Evolutionary conservation across 257 asterid genomes (phyloP), one percentile per base, ranked within the genome.

Genomic region (Jacaranda copaia): DNA sequence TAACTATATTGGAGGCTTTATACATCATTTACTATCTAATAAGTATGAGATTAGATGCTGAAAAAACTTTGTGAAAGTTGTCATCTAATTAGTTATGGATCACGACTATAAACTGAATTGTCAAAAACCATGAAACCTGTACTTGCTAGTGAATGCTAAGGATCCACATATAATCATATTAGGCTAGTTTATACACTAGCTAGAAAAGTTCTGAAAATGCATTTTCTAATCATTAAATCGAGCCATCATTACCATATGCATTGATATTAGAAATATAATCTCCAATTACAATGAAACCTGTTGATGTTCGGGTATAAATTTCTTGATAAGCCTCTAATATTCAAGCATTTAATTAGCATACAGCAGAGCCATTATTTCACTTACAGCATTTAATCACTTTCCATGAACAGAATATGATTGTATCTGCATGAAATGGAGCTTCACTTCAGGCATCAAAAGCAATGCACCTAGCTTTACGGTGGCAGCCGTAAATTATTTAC

Each of bases 21-120:
- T 20, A 18, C 18, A 57, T 18, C 6, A 19, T 57, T 57, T 7
- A 8, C 36, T 19, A 57, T 8, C 63, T 57, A 57, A 18, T 3
- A 57, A 18, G 38, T 20, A 20, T 57, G 63, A 57, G 63, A 57
- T 57, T 57, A 20, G 63, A 18, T 57, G 63, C 63, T 57, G 36
- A 57, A 20, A 56, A 53, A 25, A 25, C 32, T 48, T 48, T 48
- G 18, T 53, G 20, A 18, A 13, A 15, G 6, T 18, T 57, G 12
- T 57, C 8, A 57, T 57, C 59, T 18, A 10, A 19, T 20, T 18
- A 19, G 13, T 18, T 20, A 19, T 57, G 59, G 25, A 16, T 16
- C 20, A 13, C 14, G 59, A 53, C 25, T 5, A 16, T 13, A 5
- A 53, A 53, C 4, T 25, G 5, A n/a, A 15, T 52, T 15, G 6